A percentile compares a stretch with the other conserved stretches of the same genome.
These are phyloP conservation scores for Domatiomyces catenatus DNA, from an alignment of 2,329 filamentous ascomycete genomes.

Conservation along the genomic window DNA sequence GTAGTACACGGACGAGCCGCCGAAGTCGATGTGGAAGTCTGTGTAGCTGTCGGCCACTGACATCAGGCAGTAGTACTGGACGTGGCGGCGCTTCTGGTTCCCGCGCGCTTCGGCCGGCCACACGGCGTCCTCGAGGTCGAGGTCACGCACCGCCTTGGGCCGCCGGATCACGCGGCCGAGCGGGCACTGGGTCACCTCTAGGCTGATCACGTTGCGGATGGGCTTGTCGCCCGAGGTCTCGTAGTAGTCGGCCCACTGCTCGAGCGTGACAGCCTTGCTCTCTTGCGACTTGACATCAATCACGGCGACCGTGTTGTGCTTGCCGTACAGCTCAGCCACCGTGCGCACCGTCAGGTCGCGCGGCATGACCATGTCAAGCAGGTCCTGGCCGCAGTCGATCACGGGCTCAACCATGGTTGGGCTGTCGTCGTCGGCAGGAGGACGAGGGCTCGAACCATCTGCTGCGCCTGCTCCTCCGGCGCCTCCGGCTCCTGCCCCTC, in stretches of 20 bases:
- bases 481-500: no score
- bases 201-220: conserved; percentile 53
- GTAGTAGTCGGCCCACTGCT: conserved; percentile 52
- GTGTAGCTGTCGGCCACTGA: conserved; percentile 57
- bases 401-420: conserved; percentile 24
- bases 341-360: conserved; percentile 46
- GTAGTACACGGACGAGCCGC: conserved; percentile 55
- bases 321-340: conserved; percentile 49
- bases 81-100: conserved; percentile 43
- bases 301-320: conserved; percentile 41
- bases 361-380: conserved; percentile 53
- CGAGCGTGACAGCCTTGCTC: conserved; percentile 46
- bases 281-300: conserved; percentile 57
- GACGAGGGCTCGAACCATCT: not conserved
- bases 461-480: no score
- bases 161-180: conserved; percentile 47
- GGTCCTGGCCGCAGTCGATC: conserved; percentile 48
- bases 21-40: conserved; percentile 59
- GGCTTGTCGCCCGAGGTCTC: conserved; percentile 45
- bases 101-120: conserved; percentile 36
- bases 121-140: conserved; percentile 38
- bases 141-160: conserved; percentile 49
- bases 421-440: conserved; percentile 4
- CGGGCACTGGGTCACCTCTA: conserved; percentile 50
- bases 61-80: conserved; percentile 57